Conservation (phyloP, 495 filamentous ascomycete genomes). For the Haplographium delicatum region DNA sequence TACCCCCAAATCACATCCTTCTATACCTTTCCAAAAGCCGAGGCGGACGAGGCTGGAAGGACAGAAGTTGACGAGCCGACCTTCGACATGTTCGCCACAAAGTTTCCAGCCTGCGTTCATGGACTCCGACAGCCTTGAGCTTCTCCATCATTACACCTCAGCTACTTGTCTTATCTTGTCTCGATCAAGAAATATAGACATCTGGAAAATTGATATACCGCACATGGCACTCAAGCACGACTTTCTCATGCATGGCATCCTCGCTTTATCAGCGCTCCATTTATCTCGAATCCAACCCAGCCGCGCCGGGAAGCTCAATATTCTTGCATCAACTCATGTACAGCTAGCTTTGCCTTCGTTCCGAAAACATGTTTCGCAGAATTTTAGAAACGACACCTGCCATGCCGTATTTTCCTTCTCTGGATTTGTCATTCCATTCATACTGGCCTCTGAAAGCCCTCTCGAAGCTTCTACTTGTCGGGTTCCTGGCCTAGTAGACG, state of each 20-base stretch:
- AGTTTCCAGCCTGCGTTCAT: background rate
- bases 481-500: slow-evolving; percentile 9
- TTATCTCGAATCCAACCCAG: slow-evolving; percentile 31
- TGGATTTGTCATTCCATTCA: slow-evolving; percentile 24
- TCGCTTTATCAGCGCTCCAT: slow-evolving; percentile 38
- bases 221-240: slow-evolving; percentile 32
- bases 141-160: slow-evolving; percentile 27
- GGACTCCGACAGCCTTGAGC: slow-evolving; percentile 13
- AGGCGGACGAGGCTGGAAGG: too few relatives aligned
- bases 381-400: background rate
- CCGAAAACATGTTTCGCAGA: slow-evolving; percentile 4
- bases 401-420: slow-evolving; percentile 17
- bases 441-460: slow-evolving; percentile 5
- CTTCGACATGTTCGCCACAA: background rate
- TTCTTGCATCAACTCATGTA: background rate
- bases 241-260: slow-evolving; percentile 39
- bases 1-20: background rate
- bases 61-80: background rate
- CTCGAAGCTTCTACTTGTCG: slow-evolving; percentile 2
- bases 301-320: slow-evolving; percentile 9
- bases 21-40: too few relatives aligned
- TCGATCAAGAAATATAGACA: background rate
- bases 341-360: slow-evolving; percentile 2
- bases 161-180: slow-evolving; percentile 14
- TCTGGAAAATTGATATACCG: slow-evolving; percentile 32